phyloP scores from a whole-genome alignment of 306 rosid genomes.

The Fagus crenata region DNA sequence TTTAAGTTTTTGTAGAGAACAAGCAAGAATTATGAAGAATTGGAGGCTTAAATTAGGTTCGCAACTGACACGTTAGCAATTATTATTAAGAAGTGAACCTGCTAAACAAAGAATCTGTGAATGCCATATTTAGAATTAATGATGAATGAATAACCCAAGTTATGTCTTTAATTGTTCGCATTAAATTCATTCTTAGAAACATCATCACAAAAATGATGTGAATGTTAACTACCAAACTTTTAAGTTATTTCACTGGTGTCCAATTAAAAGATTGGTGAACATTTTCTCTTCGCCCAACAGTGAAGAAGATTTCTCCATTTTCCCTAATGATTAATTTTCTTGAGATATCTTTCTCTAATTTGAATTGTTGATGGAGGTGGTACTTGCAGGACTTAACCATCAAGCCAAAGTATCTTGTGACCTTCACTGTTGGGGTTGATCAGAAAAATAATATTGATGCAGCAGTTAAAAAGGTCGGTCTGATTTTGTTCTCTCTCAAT shows the following conservation, averaged over 20 bases:
- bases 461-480: conserved; percentile 74
- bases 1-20: background rate
- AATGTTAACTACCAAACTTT: too few species aligned
- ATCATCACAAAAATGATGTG: too few species aligned
- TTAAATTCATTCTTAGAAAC: background rate
- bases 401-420: conserved; percentile 67
- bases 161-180: too few species aligned
- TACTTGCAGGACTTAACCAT: conserved; percentile 60
- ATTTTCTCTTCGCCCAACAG: background rate
- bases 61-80: background rate
- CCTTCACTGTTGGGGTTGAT: conserved; percentile 77
- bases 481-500: conserved; percentile 9
- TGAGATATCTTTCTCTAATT: conserved; percentile 28
- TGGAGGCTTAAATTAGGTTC: background rate
- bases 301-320: background rate
- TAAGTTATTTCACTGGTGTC: too few species aligned
- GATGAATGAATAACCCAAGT: background rate
- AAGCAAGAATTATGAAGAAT: background rate
- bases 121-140: background rate
- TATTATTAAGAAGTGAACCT: background rate
- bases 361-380: conserved; percentile 47
- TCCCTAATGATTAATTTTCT: conserved; percentile 4
- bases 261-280: background rate
- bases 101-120: background rate
- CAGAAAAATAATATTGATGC: conserved; percentile 72